Conservation (phyloP, 2,329 filamentous ascomycete species). For the Colletotrichum sidae region DNA sequence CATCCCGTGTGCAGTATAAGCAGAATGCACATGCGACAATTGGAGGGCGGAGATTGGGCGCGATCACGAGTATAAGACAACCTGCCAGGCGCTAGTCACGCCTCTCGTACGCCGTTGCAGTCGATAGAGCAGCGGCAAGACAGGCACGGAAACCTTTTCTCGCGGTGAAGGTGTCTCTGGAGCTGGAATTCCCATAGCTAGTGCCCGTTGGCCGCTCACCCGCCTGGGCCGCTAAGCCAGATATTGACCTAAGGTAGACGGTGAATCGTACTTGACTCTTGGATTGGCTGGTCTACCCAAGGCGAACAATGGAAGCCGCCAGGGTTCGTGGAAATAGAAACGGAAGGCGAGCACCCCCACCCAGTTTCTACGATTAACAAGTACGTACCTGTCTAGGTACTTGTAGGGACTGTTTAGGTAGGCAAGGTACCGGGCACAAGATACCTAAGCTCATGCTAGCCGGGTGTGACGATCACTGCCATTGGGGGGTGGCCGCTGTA, state of each 20-base stretch:
- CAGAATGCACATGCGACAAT: slow-evolving; percentile 29
- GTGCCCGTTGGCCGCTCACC: slow-evolving; percentile 36
- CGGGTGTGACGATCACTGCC: too few species aligned
- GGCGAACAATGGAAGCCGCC: slow-evolving; percentile 9
- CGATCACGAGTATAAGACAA: slow-evolving; percentile 24
- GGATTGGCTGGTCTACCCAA: not conserved
- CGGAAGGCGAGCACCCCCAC: slow-evolving; percentile 18
- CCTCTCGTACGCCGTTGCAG: not conserved
- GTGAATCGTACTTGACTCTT: not conserved
- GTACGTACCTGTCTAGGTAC: too few species aligned
- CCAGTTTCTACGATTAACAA: slow-evolving; percentile 6
- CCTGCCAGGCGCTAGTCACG: slow-evolving; percentile 18
- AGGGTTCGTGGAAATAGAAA: slow-evolving; percentile 9
- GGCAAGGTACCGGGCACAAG: too few species aligned
- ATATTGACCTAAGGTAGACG: slow-evolving; percentile 1
- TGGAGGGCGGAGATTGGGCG: slow-evolving; percentile 24
- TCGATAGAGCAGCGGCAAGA: slow-evolving; percentile 9
- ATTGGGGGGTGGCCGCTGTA: slow-evolving; percentile 6
- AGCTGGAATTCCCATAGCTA: slow-evolving; percentile 21
- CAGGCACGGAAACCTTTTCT: not conserved
- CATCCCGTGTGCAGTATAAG: slow-evolving; percentile 12
- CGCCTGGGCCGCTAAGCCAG: slow-evolving; percentile 28
- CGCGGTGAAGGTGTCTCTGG: not conserved
- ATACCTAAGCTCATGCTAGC: too few species aligned
- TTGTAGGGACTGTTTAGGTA: too few species aligned